Conservation (phyloP, 1,139 yeast species). For the Sugiyamaella japonica region DNA sequence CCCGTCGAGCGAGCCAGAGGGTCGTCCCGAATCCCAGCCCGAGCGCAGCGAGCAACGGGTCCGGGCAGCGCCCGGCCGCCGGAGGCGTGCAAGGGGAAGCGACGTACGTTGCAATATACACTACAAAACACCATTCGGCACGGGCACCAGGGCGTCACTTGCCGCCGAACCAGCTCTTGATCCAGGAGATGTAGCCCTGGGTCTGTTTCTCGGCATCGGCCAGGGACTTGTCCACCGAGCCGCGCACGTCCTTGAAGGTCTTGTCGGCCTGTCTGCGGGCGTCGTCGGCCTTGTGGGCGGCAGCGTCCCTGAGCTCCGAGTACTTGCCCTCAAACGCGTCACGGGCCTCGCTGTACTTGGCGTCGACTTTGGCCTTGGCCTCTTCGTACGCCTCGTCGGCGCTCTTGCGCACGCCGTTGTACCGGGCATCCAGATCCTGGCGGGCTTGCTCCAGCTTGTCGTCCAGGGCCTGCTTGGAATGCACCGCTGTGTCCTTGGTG, state of each 20-base stretch:
- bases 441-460: constrained; percentile 2
- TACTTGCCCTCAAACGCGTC: constrained; percentile 11
- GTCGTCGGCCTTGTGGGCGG: constrained; percentile 8
- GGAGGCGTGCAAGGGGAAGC: not conserved
- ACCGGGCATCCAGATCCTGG: constrained; percentile 6
- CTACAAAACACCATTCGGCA: not conserved
- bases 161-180: constrained; percentile 18
- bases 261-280: constrained; percentile 20
- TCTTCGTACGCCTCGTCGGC: constrained; percentile 16
- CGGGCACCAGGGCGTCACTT: not conserved
- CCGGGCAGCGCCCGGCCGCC: constrained; percentile 11
- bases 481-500: constrained; percentile 3
- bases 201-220: constrained; percentile 14
- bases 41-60: constrained; percentile 9
- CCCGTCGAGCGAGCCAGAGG: too few species aligned
- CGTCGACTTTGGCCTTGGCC: constrained; percentile 12
- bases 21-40: not conserved
- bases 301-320: constrained; percentile 1
- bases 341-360: constrained; percentile 4
- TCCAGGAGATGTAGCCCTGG: constrained; percentile 3
- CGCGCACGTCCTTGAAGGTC: constrained; percentile 11
- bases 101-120: not conserved
- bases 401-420: constrained; percentile 16
- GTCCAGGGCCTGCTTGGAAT: constrained; percentile 2
- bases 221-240: constrained; percentile 10